phyloP scores from a whole-genome alignment of 148 eudicot species.

The Dysphania ambrosioides region DNA sequence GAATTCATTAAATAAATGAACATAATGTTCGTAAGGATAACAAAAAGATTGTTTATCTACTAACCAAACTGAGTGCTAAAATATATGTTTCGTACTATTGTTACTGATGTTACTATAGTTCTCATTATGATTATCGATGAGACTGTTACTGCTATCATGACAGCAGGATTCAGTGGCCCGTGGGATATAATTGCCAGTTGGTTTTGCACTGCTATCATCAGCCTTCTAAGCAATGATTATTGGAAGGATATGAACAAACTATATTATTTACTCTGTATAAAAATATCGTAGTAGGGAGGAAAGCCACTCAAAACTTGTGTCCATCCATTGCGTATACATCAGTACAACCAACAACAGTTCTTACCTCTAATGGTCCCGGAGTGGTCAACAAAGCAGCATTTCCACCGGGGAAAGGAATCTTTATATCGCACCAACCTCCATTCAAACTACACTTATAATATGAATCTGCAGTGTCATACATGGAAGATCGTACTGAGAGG shows the following conservation, averaged over 20 bases:
- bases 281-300: not conserved
- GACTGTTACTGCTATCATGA: not conserved
- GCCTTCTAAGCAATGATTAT: not conserved
- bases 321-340: not conserved
- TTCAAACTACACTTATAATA: slow-evolving; percentile 55
- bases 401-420: slow-evolving; percentile 42
- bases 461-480: slow-evolving; percentile 52
- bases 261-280: too few species aligned
- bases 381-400: slow-evolving; percentile 67
- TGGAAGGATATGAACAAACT: not conserved
- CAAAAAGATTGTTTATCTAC: too few species aligned
- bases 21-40: too few species aligned
- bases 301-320: not conserved
- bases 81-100: not conserved
- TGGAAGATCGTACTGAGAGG: slow-evolving; percentile 36
- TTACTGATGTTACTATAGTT: not conserved
- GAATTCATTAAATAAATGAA: not conserved
- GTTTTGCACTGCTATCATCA: not conserved
- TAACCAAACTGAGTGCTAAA: not conserved
- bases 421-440: slow-evolving; percentile 48
- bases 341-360: slow-evolving; percentile 9
- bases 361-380: slow-evolving; percentile 57
- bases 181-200: not conserved
- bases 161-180: not conserved
- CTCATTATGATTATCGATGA: not conserved